These are phyloP conservation scores for Pseudogymnoascus sp. DNA, from an alignment of 2,329 filamentous ascomycete species.

Conservation along the genomic window DNA sequence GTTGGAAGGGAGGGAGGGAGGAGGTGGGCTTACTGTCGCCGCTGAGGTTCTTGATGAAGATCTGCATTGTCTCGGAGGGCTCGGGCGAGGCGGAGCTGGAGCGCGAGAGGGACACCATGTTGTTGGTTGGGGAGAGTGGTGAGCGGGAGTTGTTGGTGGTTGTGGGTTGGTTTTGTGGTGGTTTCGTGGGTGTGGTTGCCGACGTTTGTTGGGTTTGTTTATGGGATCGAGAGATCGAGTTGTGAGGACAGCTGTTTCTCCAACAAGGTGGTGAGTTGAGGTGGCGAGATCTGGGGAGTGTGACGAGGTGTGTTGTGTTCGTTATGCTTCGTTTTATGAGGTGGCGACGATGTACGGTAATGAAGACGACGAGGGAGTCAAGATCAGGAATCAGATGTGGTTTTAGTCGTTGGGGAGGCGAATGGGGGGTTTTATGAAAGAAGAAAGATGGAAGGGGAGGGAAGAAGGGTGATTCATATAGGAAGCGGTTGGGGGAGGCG, in stretches of 20 bases:
- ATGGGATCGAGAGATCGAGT: not conserved
- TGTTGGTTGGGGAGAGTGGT: constrained; percentile 11
- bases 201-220: not conserved
- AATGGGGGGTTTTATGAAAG: not conserved
- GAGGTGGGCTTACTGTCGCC: constrained; percentile 45
- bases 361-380: not conserved
- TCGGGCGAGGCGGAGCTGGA: constrained; percentile 35
- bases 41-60: constrained; percentile 53
- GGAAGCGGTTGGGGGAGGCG: not conserved
- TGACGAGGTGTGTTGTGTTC: not conserved
- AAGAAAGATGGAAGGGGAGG: not conserved
- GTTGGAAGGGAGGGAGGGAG: constrained; percentile 6
- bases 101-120: constrained; percentile 25
- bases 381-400: not conserved
- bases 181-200: not conserved
- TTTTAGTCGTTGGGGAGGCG: not conserved
- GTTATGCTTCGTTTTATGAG: not conserved
- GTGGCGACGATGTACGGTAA: not conserved
- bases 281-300: not conserved
- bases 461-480: constrained; percentile 6
- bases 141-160: not conserved
- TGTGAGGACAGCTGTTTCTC: not conserved
- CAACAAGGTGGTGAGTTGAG: not conserved
- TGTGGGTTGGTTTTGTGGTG: not conserved
- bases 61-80: constrained; percentile 47